Conservation (phyloP, 768 basidiomycete species). For the Amanita exitialis region DNA sequence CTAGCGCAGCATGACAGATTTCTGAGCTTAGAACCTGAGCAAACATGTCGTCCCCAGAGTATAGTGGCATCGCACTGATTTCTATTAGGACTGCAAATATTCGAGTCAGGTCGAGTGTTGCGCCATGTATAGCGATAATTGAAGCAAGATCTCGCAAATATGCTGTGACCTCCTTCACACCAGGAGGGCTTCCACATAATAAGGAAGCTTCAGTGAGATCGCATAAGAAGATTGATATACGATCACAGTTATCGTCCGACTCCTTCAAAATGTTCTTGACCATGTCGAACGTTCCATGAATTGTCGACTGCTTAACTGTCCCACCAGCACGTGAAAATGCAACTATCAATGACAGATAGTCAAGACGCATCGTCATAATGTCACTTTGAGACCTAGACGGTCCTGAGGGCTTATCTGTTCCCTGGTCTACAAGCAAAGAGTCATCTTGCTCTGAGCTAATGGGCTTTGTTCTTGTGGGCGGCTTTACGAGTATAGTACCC, state of each 20-base stretch:
- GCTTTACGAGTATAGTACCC: conserved; percentile 40
- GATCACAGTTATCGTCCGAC: conserved; percentile 22
- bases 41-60: conserved; percentile 44
- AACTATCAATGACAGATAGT: conserved; percentile 48
- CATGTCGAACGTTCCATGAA: conserved; percentile 42
- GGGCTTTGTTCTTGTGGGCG: conserved; percentile 32
- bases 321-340: conserved; percentile 44
- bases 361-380: conserved; percentile 46
- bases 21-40: conserved; percentile 33
- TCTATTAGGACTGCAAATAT: conserved; percentile 41
- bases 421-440: conserved; percentile 14
- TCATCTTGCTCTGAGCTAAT: conserved; percentile 20
- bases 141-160: conserved; percentile 49
- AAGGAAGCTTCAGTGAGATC: conserved; percentile 42
- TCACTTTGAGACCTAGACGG: conserved; percentile 44
- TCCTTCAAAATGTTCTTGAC: conserved; percentile 50
- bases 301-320: conserved; percentile 26
- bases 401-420: conserved; percentile 26
- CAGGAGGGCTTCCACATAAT: conserved; percentile 31
- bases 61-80: conserved; percentile 33
- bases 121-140: conserved; percentile 39
- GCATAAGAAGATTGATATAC: conserved; percentile 41
- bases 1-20: conserved; percentile 35
- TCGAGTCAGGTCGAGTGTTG: conserved; percentile 45
- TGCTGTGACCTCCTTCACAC: conserved; percentile 36